Conservation (phyloP, 2,329 filamentous ascomycete species). For the Fusarium neocosmosporiellum region DNA sequence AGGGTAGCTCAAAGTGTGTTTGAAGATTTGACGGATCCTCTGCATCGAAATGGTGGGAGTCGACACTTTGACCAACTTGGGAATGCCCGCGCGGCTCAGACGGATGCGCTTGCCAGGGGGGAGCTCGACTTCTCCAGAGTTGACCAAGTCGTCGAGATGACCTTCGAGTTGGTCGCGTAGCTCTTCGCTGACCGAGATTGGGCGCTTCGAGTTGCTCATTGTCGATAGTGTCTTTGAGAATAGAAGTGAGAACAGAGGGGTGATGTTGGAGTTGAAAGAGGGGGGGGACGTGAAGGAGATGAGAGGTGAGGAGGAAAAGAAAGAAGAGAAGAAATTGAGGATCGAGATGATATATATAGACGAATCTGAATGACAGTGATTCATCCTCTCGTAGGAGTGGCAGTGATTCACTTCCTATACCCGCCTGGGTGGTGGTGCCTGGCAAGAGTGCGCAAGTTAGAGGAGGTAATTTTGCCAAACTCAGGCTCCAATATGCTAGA, state of each 20-base stretch:
- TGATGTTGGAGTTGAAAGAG: background rate
- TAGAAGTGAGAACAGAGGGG: background rate
- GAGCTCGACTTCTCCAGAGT: background rate
- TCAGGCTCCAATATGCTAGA: background rate
- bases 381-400: background rate
- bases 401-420: background rate
- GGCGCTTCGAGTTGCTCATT: background rate
- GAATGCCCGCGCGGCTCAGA: background rate
- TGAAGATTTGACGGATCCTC: background rate
- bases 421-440: background rate
- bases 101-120: background rate
- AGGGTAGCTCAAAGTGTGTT: rapidly evolving
- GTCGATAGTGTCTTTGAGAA: background rate
- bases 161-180: background rate
- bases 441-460: background rate
- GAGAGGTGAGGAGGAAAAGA: background rate
- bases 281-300: background rate
- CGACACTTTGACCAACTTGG: background rate
- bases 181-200: background rate
- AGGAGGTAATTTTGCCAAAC: background rate
- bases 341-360: background rate
- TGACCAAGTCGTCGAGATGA: background rate
- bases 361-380: background rate
- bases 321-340: background rate
- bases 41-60: background rate